Percentiles rank a stretch among this genome's conserved stretches.
Conservation (phyloP, 1,139 yeast species). For the Groenewaldozyma sp. region DNA sequence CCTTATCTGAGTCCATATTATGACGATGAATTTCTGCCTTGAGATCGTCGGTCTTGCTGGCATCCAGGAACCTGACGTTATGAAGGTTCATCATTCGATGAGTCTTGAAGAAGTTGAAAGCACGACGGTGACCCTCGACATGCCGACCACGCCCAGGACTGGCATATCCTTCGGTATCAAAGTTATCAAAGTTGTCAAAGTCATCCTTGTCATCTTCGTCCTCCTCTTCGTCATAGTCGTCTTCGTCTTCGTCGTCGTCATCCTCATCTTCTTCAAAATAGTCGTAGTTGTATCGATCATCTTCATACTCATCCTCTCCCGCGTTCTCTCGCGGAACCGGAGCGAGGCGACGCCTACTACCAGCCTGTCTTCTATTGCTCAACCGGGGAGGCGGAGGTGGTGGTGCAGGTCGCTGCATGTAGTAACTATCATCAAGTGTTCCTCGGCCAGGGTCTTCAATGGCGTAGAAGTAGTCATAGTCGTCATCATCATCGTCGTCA, state of each 20-base stretch:
- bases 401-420: neutral
- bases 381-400: no score
- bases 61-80: neutral
- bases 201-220: neutral
- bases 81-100: neutral
- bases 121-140: neutral
- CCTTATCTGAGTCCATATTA: neutral
- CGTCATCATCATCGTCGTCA: neutral
- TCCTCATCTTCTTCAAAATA: slow-evolving; percentile 3
- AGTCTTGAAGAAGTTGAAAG: neutral
- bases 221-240: neutral
- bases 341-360: no score
- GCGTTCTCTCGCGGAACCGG: no score
- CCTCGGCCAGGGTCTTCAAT: neutral
- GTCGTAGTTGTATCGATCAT: neutral
- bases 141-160: neutral
- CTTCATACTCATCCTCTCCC: neutral
- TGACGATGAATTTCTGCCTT: neutral
- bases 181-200: slow-evolving; percentile 1
- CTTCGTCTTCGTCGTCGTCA: slow-evolving; percentile 2
- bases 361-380: no score
- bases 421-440: neutral
- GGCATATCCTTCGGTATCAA: neutral
- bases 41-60: neutral
- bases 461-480: neutral